A percentile compares a stretch with the other conserved stretches of the same genome.
Evolutionary conservation across 345 rosid species (phyloP).

Genomic region (Mangifera indica): DNA sequence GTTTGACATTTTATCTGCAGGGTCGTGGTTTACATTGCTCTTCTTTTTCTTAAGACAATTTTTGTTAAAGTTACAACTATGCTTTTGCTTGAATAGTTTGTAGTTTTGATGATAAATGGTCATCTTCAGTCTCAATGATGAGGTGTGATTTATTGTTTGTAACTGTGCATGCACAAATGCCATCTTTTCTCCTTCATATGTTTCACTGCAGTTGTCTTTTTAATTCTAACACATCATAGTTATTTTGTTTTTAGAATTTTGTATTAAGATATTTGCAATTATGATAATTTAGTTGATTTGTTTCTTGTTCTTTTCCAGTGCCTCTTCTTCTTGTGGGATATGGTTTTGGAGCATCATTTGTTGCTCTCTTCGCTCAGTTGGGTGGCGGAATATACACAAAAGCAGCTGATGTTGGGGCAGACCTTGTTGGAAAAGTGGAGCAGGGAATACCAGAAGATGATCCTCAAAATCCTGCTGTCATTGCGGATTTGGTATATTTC

Average conservation of each 20-base stretch:
- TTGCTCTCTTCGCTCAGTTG: constrained; percentile 97
- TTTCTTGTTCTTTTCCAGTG: constrained; percentile 49
- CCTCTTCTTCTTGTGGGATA: constrained; percentile 98
- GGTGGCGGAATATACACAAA: constrained; percentile 99
- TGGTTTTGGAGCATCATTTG: constrained; percentile 99
- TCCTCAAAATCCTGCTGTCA: constrained; percentile 98
- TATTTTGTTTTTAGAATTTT: background rate
- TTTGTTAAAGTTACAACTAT: background rate
- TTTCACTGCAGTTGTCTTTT: constrained; percentile 14
- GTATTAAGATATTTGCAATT: background rate
- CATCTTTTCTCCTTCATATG: background rate
- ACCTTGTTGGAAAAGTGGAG: constrained; percentile 99
- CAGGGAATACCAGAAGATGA: constrained; percentile 99
- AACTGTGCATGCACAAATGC: background rate
- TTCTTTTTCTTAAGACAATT: background rate
- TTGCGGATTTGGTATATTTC: constrained; percentile 87
- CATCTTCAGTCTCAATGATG: background rate
- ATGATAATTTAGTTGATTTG: constrained; percentile 24
- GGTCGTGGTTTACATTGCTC: background rate
- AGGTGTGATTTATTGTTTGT: background rate
- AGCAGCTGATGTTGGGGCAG: constrained; percentile 99
- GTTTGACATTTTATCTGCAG: background rate
- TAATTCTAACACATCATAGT: background rate
- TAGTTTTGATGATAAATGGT: background rate
- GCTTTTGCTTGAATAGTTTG: background rate